Conservation (phyloP, 2,329 filamentous ascomycete genomes). For the Fusarium odoratissimum region DNA sequence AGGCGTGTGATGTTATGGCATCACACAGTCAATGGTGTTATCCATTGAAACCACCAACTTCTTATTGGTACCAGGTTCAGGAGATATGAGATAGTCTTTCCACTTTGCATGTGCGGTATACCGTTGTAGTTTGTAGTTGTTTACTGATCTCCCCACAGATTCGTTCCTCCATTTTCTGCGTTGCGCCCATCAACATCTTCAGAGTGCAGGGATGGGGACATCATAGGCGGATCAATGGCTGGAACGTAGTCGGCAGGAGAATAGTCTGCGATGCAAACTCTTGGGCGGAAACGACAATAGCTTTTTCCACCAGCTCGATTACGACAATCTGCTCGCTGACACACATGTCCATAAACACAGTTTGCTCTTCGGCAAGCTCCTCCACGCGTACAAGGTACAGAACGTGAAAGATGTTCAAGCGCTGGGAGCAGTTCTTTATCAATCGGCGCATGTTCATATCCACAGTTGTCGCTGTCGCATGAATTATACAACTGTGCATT, state of each 20-base stretch:
- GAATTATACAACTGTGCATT: slow-evolving; percentile 28
- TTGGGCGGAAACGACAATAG: slow-evolving; percentile 31
- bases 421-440: slow-evolving; percentile 31
- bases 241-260: not conserved
- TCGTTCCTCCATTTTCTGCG: slow-evolving; percentile 12
- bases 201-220: slow-evolving; percentile 25
- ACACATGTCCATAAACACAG: slow-evolving; percentile 39
- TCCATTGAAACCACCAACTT: too few species aligned
- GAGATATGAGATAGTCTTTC: too few species aligned
- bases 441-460: slow-evolving; percentile 36
- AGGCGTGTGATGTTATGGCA: too few species aligned
- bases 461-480: slow-evolving; percentile 31
- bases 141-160: slow-evolving; percentile 15
- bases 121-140: not conserved
- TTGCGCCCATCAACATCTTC: slow-evolving; percentile 30
- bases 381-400: slow-evolving; percentile 28
- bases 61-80: too few species aligned
- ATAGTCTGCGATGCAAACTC: slow-evolving; percentile 36
- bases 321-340: slow-evolving; percentile 36
- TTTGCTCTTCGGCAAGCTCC: slow-evolving; percentile 27
- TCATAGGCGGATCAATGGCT: not conserved
- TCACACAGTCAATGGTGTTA: too few species aligned
- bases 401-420: slow-evolving; percentile 27
- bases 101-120: slow-evolving; percentile 1
- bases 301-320: slow-evolving; percentile 27